These are phyloP conservation scores for Sinapis alba DNA, from an alignment of 441 rosid genomes.

Conservation along the genomic window DNA sequence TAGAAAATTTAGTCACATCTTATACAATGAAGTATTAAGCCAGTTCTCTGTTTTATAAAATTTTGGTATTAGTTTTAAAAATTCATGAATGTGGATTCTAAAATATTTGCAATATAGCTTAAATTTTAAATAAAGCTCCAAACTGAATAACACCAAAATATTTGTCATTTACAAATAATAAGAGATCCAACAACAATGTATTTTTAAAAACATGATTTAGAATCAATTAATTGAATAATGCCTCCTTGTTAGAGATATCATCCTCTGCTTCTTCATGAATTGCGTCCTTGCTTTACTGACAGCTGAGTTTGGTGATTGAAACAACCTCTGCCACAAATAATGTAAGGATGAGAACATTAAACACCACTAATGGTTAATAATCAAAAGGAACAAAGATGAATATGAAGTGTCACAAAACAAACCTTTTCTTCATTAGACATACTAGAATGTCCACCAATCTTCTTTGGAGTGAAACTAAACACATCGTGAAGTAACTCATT, in stretches of 20 bases:
- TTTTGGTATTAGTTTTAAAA: background rate
- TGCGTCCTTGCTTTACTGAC: constrained; percentile 87
- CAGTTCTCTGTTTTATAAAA: background rate
- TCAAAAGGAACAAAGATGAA: constrained; percentile 5
- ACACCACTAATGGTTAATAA: background rate
- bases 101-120: background rate
- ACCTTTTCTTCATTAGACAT: constrained; percentile 73
- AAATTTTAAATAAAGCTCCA: background rate
- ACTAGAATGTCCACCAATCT: constrained; percentile 22
- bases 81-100: background rate
- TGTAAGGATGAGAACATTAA: background rate
- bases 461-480: background rate
- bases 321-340: constrained; percentile 47
- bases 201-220: background rate
- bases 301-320: constrained; percentile 67
- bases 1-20: background rate
- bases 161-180: background rate
- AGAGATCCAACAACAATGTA: background rate
- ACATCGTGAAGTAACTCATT: background rate
- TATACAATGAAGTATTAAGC: no score
- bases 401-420: constrained; percentile 2
- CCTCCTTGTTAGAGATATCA: background rate
- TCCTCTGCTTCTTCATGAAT: constrained; percentile 73
- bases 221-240: background rate
- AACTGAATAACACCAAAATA: background rate